A percentile compares a stretch with the other conserved stretches of the same genome.
Conservation (phyloP, 23 red algal species). For the Chondrus crispus region DNA sequence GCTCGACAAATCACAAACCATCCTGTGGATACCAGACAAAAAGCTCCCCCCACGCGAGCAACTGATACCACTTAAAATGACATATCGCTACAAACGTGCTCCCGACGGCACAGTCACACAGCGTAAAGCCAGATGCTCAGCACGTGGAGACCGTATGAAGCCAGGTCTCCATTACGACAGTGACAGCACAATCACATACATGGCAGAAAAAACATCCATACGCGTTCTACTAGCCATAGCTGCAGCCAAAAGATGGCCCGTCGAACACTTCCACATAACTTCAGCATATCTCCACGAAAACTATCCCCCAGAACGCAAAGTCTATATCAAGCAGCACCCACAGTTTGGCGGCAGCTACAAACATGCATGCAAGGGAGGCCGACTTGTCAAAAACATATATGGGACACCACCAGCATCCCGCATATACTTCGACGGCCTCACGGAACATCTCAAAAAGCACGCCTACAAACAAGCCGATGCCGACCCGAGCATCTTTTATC, state of each 20-base stretch:
- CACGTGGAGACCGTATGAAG: neutral
- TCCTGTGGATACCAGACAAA: neutral
- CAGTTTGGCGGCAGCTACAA: neutral
- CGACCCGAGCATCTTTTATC: neutral
- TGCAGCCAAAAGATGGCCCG: neutral
- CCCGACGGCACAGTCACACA: neutral
- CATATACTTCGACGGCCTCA: neutral
- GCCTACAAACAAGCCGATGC: neutral
- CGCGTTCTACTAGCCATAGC: neutral
- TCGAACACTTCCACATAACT: constrained; percentile 29
- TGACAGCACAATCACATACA: neutral
- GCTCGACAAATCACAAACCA: neutral
- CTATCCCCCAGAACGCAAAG: neutral
- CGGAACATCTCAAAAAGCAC: neutral
- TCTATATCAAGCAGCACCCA: neutral
- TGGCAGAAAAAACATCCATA: neutral
- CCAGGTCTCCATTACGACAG: neutral
- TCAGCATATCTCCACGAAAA: constrained; percentile 1
- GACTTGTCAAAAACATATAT: neutral
- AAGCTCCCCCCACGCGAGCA: neutral
- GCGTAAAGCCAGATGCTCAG: neutral
- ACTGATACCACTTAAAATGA: constrained; percentile 1
- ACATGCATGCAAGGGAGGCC: neutral
- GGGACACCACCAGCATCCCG: neutral
- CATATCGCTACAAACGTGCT: neutral